phyloP scores from a whole-genome alignment of 2,329 filamentous ascomycete species.

The Calonectria pseudoturangicola region DNA sequence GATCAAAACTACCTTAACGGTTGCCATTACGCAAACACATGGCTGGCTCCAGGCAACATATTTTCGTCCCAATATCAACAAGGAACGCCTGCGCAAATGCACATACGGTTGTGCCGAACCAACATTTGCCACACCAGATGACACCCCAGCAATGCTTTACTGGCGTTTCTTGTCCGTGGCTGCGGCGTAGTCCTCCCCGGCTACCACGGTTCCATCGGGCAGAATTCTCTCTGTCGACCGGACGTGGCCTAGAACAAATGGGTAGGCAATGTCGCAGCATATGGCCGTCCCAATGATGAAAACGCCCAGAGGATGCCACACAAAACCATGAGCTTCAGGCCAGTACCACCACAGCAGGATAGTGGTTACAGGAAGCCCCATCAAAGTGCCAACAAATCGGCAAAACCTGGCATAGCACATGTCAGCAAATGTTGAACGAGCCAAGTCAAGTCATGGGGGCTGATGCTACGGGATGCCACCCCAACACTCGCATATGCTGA shows the following conservation, averaged over 20 bases:
- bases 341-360: conserved; percentile 69
- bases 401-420: conserved; percentile 61
- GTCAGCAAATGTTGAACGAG: conserved; percentile 40
- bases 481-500: conserved; percentile 22
- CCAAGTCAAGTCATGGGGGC: conserved; percentile 14
- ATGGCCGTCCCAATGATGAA: conserved; percentile 64
- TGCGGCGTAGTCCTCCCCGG: conserved; percentile 41
- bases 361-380: conserved; percentile 63
- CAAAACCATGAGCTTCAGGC: conserved; percentile 70
- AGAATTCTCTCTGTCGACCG: conserved; percentile 62
- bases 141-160: conserved; percentile 25
- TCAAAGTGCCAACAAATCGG: conserved; percentile 64
- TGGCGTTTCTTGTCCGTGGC: conserved; percentile 48
- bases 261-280: conserved; percentile 66
- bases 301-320: conserved; percentile 64
- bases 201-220: conserved; percentile 61
- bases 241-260: conserved; percentile 64
- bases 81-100: background rate
- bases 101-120: conserved; percentile 1
- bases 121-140: conserved; percentile 20
- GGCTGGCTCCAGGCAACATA: background rate
- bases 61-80: background rate
- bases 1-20: conserved; percentile 13
- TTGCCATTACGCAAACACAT: background rate
- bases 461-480: background rate